Percentiles rank a stretch among this genome's conserved stretches.
These are phyloP conservation scores for Pichia cactophila DNA, from an alignment of 1,139 yeast species.

Conservation along the genomic window DNA sequence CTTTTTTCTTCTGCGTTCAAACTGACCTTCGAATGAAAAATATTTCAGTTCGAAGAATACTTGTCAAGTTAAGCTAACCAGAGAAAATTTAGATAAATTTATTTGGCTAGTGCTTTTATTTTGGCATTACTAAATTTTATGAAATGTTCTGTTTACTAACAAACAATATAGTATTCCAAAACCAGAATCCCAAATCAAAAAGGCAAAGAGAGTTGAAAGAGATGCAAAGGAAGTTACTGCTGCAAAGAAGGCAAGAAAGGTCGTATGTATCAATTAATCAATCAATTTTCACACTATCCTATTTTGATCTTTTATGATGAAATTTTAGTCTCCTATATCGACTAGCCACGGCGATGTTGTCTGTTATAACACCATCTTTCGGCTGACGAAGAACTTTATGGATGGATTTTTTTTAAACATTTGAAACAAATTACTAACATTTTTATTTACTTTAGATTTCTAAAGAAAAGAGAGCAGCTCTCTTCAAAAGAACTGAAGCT, in stretches of 20 bases:
- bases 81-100: slow-evolving; percentile 9
- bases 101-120: not conserved
- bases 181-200: slow-evolving; percentile 97
- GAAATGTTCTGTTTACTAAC: slow-evolving; percentile 12
- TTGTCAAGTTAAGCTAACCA: slow-evolving; percentile 6
- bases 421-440: slow-evolving; percentile 6
- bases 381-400: slow-evolving; percentile 56
- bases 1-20: slow-evolving; percentile 28
- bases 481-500: slow-evolving; percentile 96
- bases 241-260: slow-evolving; percentile 77
- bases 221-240: slow-evolving; percentile 82
- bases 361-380: slow-evolving; percentile 98
- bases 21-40: slow-evolving; percentile 23
- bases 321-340: slow-evolving; percentile 39
- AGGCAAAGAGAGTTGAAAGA: slow-evolving; percentile 87
- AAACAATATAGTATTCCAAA: slow-evolving; percentile 28
- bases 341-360: slow-evolving; percentile 91
- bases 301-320: slow-evolving; percentile 43
- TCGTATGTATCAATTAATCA: slow-evolving; percentile 55
- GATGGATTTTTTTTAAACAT: not conserved
- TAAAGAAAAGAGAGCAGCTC: slow-evolving; percentile 90
- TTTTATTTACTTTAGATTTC: slow-evolving; percentile 43
- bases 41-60: slow-evolving; percentile 24
- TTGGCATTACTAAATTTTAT: not conserved
- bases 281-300: not conserved